Conservation (phyloP, 148 eudicot genomes). For the Rheum nobile region DNA sequence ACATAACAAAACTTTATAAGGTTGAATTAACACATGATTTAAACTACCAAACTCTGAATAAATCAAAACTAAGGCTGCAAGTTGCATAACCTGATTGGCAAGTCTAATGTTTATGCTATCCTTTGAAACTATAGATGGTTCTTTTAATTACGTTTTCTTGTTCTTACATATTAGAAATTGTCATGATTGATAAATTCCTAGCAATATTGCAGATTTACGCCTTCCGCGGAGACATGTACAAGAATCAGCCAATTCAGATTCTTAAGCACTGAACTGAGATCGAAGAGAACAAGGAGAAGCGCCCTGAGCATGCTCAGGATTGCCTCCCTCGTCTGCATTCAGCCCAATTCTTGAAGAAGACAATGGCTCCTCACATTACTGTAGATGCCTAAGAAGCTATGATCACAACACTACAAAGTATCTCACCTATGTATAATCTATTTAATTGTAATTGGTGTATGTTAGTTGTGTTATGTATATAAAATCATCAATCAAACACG, state of each 20-base stretch:
- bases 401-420: no score
- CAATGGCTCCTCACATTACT: not conserved
- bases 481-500: not conserved
- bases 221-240: conserved; percentile 39
- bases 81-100: no score
- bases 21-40: no score
- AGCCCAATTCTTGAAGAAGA: no score
- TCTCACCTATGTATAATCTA: not conserved
- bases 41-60: no score
- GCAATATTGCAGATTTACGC: conserved; percentile 59
- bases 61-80: no score
- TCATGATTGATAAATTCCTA: not conserved
- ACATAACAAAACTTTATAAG: no score
- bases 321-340: conserved; percentile 4
- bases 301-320: not conserved
- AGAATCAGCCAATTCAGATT: conserved; percentile 15
- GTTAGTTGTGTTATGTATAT: not conserved
- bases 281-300: not conserved
- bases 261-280: not conserved
- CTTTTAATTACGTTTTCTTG: no score
- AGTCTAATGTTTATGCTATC: no score
- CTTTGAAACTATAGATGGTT: no score
- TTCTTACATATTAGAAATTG: no score
- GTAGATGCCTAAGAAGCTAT: conserved; percentile 1
- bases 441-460: not conserved